Evolutionary conservation across 257 asterid species (phyloP), one percentile per base, ranked within the genome.

Genomic region (Solanum sitiens): DNA sequence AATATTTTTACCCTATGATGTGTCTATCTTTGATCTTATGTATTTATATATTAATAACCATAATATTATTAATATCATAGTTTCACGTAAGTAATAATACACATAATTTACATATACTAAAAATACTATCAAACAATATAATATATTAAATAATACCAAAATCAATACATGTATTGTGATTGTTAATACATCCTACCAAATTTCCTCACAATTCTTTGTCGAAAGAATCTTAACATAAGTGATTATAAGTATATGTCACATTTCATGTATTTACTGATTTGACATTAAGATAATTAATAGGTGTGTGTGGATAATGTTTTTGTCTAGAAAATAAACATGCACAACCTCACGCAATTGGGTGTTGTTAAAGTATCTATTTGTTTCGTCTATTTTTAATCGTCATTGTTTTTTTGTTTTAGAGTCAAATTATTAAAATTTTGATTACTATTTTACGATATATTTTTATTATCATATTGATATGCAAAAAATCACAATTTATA

Each of bases 381-480:
- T 1, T 50, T 0, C 0, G 61, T 15, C 8, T 8, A 50, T 50
- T 50, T 50, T 50, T 50, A 15, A 50, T 50, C 1, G 6, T 50
- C 8, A 14, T 50, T 0, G 8, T 15, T 6, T 50, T 50, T 0
- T 8, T 50, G 0, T 16, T 50, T 50, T 16, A 15, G 21, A 50
- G 8, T 50, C 0, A 50, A 50, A 6, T 50, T 53, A 6, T 53
- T 1, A 53, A 0, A 53, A 53, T 16, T 16, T 50, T 53, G 0
- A 53, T 2, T 53, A 53, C 2, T 16, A 53, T 53, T 53, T 15
- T 53, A 16, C 0, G 1, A 53, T 53, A 16, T 53, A 53, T 16
- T 2, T 53, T 53, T 53, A 27, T 50, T 2, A 2, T 50, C 0
- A 15, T 50, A 16, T 50, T 50, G 1, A 50, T 50, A 50, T 15